phyloP scores from a whole-genome alignment of 257 asterid genomes.

The Thymus mandschuricus region DNA sequence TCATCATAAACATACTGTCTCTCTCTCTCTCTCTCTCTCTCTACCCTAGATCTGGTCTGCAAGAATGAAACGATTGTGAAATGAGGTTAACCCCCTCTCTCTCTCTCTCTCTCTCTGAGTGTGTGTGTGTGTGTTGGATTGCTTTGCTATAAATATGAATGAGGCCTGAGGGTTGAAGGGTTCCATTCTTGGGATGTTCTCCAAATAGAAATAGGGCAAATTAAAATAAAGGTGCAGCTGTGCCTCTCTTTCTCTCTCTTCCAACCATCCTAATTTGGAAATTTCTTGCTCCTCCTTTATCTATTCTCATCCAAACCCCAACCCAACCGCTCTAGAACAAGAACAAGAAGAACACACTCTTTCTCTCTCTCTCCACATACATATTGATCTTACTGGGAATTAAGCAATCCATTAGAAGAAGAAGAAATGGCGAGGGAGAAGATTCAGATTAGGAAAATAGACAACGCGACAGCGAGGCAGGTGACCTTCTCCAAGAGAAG shows the following conservation, averaged over 20 bases:
- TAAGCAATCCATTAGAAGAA: too few relatives aligned
- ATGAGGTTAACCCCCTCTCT: constrained; percentile 28
- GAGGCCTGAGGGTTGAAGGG: constrained; percentile 11
- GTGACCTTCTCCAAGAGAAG: constrained; percentile 82
- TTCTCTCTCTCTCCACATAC: too few relatives aligned
- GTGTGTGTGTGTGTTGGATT: too few relatives aligned
- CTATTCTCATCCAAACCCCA: too few relatives aligned
- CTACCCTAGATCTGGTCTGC: constrained; percentile 19
- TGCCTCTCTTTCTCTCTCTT: constrained; percentile 3
- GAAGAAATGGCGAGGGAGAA: constrained; percentile 68
- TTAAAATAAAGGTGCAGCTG: too few relatives aligned
- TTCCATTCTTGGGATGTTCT: too few relatives aligned
- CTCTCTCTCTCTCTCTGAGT: not conserved
- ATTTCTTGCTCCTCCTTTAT: constrained; percentile 12
- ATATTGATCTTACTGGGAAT: too few relatives aligned
- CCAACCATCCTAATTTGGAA: not conserved
- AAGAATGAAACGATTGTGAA: constrained; percentile 29
- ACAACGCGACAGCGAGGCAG: constrained; percentile 74
- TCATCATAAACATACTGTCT: not conserved
- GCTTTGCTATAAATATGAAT: not conserved
- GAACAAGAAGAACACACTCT: too few relatives aligned
- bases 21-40: constrained; percentile 10
- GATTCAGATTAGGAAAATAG: constrained; percentile 81
- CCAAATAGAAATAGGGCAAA: too few relatives aligned
- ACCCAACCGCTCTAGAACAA: too few relatives aligned